phyloP scores from a whole-genome alignment of 2,329 filamentous ascomycete species.

The Simplicillium aogashimaense region DNA sequence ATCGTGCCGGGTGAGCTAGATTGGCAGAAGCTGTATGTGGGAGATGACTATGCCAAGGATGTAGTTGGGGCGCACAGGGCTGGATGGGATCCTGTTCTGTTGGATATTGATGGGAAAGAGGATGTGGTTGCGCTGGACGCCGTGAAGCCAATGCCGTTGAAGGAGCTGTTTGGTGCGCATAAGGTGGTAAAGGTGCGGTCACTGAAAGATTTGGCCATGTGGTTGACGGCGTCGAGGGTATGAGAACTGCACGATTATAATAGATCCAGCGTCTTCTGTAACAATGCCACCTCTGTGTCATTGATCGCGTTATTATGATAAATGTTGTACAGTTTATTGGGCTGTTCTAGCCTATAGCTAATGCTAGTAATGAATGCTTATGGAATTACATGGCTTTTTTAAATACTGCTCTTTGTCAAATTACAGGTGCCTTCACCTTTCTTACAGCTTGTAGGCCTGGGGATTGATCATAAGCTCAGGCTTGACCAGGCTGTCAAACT shows the following conservation, averaged over 20 bases:
- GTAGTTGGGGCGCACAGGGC: constrained; percentile 30
- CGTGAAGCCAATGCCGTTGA: not conserved
- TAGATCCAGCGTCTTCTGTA: too few relatives aligned
- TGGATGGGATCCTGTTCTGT: constrained; percentile 14
- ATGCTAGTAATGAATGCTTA: too few relatives aligned
- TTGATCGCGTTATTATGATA: too few relatives aligned
- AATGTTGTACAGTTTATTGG: too few relatives aligned
- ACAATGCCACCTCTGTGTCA: too few relatives aligned
- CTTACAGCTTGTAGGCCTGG: constrained; percentile 46
- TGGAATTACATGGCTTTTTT: too few relatives aligned
- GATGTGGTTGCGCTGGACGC: not conserved
- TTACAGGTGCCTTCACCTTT: not conserved
- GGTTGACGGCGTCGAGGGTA: not conserved
- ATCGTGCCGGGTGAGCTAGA: constrained; percentile 15
- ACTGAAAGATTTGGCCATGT: not conserved
- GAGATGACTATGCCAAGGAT: constrained; percentile 43
- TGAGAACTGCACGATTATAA: too few relatives aligned
- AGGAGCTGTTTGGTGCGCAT: not conserved
- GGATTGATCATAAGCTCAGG: constrained; percentile 95
- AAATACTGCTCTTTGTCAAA: too few relatives aligned
- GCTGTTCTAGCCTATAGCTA: too few relatives aligned
- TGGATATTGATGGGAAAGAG: constrained; percentile 7
- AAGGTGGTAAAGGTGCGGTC: not conserved
- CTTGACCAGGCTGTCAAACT: constrained; percentile 82
- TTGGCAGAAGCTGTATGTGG: constrained; percentile 39